These are phyloP conservation scores for Xanthoconium separans DNA, from an alignment of 1,284 basidiomycete species.

Conservation along the genomic window DNA sequence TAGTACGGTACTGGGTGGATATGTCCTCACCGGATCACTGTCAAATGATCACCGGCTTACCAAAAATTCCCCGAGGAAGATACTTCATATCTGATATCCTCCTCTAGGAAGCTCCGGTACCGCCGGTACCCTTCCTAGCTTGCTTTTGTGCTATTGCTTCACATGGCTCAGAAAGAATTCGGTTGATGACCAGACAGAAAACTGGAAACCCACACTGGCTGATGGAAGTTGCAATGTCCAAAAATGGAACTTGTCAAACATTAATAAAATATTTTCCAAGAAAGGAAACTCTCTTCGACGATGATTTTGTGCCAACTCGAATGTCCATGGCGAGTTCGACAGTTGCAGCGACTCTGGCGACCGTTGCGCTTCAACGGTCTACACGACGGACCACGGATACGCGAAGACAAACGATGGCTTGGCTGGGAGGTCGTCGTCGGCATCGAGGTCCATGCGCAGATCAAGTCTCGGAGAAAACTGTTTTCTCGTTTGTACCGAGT, in stretches of 20 bases:
- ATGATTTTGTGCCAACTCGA: conserved; percentile 25
- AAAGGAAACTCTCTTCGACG: conserved; percentile 22
- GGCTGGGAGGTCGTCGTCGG: conserved; percentile 90
- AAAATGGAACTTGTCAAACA: neutral
- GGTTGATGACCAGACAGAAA: too few species aligned
- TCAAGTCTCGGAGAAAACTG: conserved; percentile 84
- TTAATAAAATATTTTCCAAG: neutral
- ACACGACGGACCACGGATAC: conserved; percentile 16
- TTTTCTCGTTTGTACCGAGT: conserved; percentile 71
- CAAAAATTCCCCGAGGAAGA: neutral
- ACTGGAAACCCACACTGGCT: too few species aligned
- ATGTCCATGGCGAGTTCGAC: conserved; percentile 19
- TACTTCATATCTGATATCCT: neutral
- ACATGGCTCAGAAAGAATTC: too few species aligned
- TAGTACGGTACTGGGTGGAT: neutral
- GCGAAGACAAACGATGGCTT: conserved; percentile 44
- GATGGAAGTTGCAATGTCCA: neutral
- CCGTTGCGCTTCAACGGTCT: conserved; percentile 1
- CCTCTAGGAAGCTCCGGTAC: too few species aligned
- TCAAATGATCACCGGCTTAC: neutral
- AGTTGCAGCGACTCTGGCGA: conserved; percentile 16
- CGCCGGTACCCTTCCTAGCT: too few species aligned
- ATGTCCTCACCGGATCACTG: neutral
- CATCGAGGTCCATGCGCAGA: conserved; percentile 94
- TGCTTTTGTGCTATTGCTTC: too few species aligned